Evolutionary conservation across 2,329 filamentous ascomycete species (phyloP), one percentile per base, ranked within the genome.

Genomic region (Paraphoma chrysanthemicola): DNA sequence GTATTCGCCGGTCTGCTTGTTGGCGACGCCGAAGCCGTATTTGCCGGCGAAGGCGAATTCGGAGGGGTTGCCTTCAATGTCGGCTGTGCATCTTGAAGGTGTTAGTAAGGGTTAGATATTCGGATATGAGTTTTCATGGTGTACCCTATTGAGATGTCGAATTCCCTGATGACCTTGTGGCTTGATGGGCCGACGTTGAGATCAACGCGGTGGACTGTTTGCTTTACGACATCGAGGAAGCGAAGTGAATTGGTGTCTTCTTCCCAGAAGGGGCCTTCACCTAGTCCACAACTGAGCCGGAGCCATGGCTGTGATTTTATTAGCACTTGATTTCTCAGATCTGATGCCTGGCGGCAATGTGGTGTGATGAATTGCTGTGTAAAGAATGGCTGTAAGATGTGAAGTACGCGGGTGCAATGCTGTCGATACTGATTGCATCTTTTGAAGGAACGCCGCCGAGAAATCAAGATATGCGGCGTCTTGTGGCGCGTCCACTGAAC

Each of bases 141-240:
- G 9, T 36, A 83, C 80, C 84, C 84, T 60, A 88, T 81, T 29
- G 83, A 81, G 60, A 80, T 80, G 45, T 82, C 79, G 8, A 90
- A 89, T 62, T 86, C 82, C 48, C 71, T 71, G 57, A 90, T 75
- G 51, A 80, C 73, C 62, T 76, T 78, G 72, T 85, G 73, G 38
- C 90, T 91, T 4, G 79, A 78, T 14, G 86, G 85, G 0, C 89
- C 90, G 56, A 85, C 79, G 46, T 77, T 72, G 23, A 96, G 81
- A 67, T 91, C 84, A 57, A 95, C 83, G 46, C 85, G 83, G 79
- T 95, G 90, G 44, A 97, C 72, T 59, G 88, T 86, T 72, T 90
- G 85, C 72, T 90, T 87, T 75, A 89, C 90, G 77, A 97, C 93
- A 77, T 97, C 93, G 59, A 93, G 86, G 74, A 92, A 93, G 62